phyloP scores from a whole-genome alignment of 2,329 filamentous ascomycete species.

The Paraphaeosphaeria sporulosa region DNA sequence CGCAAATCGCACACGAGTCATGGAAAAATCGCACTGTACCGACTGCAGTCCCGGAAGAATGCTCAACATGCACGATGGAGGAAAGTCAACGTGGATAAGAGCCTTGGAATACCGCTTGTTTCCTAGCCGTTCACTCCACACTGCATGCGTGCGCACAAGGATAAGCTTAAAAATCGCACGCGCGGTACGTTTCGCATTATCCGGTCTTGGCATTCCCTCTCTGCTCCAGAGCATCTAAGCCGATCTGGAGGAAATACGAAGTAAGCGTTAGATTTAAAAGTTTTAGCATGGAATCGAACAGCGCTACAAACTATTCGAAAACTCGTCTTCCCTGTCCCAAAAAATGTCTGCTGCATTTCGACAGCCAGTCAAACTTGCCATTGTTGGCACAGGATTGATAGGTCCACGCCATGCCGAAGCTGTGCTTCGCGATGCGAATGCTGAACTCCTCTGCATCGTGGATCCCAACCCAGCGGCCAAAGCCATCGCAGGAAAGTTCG shows the following conservation, averaged over 20 bases:
- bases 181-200: background rate
- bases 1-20: background rate
- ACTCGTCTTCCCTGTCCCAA: too few species aligned
- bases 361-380: constrained; percentile 41
- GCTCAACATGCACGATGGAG: background rate
- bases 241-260: background rate
- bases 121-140: background rate
- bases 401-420: constrained; percentile 60
- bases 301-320: background rate
- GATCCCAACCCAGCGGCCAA: constrained; percentile 54
- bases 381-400: constrained; percentile 60
- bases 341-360: background rate
- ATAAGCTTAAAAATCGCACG: background rate
- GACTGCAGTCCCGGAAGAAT: constrained; percentile 3
- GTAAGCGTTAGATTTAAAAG: background rate
- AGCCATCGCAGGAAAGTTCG: constrained; percentile 45
- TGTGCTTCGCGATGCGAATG: constrained; percentile 48
- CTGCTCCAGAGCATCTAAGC: background rate
- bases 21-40: background rate
- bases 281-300: background rate
- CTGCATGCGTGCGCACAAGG: background rate
- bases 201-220: background rate
- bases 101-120: background rate
- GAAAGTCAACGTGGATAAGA: background rate
- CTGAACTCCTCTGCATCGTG: constrained; percentile 55